Evolutionary conservation across 768 basidiomycete species (phyloP), one percentile per base, ranked within the genome.

Genomic region (Mycena pura): DNA sequence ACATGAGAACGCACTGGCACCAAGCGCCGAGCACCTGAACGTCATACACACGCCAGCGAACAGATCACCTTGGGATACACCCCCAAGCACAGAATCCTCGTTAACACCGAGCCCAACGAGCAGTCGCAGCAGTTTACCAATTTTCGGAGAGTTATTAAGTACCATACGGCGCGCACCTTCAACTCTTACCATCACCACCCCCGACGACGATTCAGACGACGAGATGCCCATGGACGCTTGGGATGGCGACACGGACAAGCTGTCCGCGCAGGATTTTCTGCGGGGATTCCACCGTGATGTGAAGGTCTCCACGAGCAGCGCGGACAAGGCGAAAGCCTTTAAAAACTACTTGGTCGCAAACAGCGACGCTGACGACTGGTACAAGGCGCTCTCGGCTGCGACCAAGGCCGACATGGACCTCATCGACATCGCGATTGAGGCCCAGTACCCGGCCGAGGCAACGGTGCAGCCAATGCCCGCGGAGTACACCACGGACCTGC

Each of bases 351-450:
- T 53, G 3, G 39, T 43, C 4, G 9, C 51, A 3, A 32, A 22
- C 14, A 41, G 51, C 21, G 51, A 53, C 9, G 51, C 22, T 4
- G 51, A 53, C 27, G 28, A 24, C 39, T 53, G 51, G 51, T 53
- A 29, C 29, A 2, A 21, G 40, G 24, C 8, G 4, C 40, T 53
- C 7, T 21, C 39, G 1, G 39, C 51, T 6, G 51, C 28, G 39
- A 31, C 40, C 14, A 3, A 17, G 7, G 29, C 40, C 13, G 40
- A 53, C 29, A 41, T 41, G 51, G 51, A 53, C 21, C 36, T 27
- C 28, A 53, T 41, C 28, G 51, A 53, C 17, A 13, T 19, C 28
- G 40, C 51, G 25, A 11, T 53, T 19, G 51, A 53, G 27, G 27
- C 13, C 2, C 39, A 43, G 17, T 53, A 27, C 15, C 51, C 51